Base-by-base conservation (phyloP, 2,329 filamentous ascomycete species). In the Ophiostoma populinum region DNA sequence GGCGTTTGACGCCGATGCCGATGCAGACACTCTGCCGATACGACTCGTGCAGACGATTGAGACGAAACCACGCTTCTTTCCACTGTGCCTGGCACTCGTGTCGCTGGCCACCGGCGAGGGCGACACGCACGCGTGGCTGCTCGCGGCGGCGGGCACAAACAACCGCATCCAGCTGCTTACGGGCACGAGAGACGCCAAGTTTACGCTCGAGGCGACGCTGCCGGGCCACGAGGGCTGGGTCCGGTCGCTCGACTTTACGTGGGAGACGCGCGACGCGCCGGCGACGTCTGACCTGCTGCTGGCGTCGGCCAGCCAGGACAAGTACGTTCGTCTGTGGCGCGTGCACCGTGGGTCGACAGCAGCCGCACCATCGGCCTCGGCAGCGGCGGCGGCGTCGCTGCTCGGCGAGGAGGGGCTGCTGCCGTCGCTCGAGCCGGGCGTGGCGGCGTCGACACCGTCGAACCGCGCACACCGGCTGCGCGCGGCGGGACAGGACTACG, bases 171-270 rank as follows among this genome's bases (percentile, higher is more conserved):
- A 94, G 46, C 63, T 95, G 9, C 87, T 80, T 45, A 68, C 77
- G 24, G 63, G 75, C 2, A 16, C 38, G 4, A 47, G 51, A 6
- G 36, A 46, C 12, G 46, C 53, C 16, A 55, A 67, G 1, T 93
- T 93, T 46, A 62, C 65, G 19, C 64, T 80, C 7, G 75, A 80
- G 41, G 80, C 85, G 10, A 86, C 75, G 0, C 65, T 98, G 15
- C 67, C 73, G 1, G 90, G 90, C 4, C 90, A 98, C 48, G 90
- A 98, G 55, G 87, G 81, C 38, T 98, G 90, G 90, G 74, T 98
- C 31, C 68, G 87, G 32, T 87, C 83, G 11, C 62, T 98, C 10
- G 76, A 76, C 42, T 90, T 98, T 45, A 69, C 71, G 1, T 61
- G 60, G 40, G 80, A 90, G 49, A 65, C 3, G 9, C 5, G 19